Evolutionary conservation across 352 stramenopile genomes (phyloP).

Genomic region (Pilasporangium apinafurcum): DNA sequence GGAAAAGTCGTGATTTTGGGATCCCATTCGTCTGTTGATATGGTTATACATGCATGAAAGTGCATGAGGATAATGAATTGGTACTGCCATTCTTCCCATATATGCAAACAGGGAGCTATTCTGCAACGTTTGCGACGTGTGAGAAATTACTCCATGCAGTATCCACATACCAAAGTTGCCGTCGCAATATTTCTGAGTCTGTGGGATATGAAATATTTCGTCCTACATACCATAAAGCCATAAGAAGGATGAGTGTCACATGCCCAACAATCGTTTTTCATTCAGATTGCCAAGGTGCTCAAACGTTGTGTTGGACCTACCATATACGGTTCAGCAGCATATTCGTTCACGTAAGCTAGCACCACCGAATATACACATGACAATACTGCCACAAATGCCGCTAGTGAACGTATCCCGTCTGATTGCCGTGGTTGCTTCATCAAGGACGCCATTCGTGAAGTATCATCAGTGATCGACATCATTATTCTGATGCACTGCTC

Average conservation of each 20-base stretch:
- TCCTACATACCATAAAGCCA: constrained; percentile 54
- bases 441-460: no score
- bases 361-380: constrained; percentile 16
- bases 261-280: neutral
- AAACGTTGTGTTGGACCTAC: constrained; percentile 11
- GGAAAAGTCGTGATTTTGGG: constrained; percentile 92
- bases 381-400: constrained; percentile 11
- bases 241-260: neutral
- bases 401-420: no score
- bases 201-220: constrained; percentile 79
- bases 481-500: no score
- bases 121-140: no score
- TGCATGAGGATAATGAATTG: no score
- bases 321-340: constrained; percentile 55
- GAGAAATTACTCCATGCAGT: no score
- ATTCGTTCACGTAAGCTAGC: constrained; percentile 25
- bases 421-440: no score
- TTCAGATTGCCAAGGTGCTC: neutral
- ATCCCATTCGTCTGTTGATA: constrained; percentile 73
- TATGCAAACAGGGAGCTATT: no score
- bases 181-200: constrained; percentile 78
- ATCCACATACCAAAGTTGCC: constrained; percentile 47
- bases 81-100: no score
- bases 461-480: no score
- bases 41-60: neutral